phyloP scores from a whole-genome alignment of 176 grass and related monocot species.

The Rhipidocladum racemiflorum region DNA sequence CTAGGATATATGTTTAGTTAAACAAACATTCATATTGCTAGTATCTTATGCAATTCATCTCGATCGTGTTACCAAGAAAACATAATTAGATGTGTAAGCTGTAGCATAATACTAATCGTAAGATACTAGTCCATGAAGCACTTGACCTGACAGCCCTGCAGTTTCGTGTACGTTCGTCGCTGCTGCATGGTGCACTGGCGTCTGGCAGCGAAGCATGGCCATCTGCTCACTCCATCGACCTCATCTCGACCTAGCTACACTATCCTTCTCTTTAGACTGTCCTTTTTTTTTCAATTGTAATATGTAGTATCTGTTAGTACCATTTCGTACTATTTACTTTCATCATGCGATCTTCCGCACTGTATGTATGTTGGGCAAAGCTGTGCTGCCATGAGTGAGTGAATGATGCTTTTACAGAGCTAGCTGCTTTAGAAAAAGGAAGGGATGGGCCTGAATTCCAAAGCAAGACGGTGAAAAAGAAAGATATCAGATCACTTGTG shows the following conservation, averaged over 20 bases:
- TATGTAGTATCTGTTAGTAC: background rate
- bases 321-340: background rate
- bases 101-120: too few relatives aligned
- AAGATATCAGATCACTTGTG: background rate
- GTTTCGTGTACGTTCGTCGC: conserved; percentile 16
- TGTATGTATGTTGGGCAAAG: background rate
- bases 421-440: background rate
- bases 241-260: too few relatives aligned
- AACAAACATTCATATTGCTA: too few relatives aligned
- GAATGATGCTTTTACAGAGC: background rate
- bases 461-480: background rate
- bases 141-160: background rate
- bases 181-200: background rate
- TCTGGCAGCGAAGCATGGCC: background rate
- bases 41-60: too few relatives aligned
- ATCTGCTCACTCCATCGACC: background rate
- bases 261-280: too few relatives aligned
- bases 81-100: background rate
- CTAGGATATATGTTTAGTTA: too few relatives aligned
- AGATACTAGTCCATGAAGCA: background rate
- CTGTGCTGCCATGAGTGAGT: background rate
- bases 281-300: background rate
- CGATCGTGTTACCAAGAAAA: too few relatives aligned
- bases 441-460: background rate
- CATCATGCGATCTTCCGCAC: background rate